These are phyloP conservation scores for Kentomonas sorsogonicus DNA, from an alignment of 208 protist species.

Conservation along the genomic window DNA sequence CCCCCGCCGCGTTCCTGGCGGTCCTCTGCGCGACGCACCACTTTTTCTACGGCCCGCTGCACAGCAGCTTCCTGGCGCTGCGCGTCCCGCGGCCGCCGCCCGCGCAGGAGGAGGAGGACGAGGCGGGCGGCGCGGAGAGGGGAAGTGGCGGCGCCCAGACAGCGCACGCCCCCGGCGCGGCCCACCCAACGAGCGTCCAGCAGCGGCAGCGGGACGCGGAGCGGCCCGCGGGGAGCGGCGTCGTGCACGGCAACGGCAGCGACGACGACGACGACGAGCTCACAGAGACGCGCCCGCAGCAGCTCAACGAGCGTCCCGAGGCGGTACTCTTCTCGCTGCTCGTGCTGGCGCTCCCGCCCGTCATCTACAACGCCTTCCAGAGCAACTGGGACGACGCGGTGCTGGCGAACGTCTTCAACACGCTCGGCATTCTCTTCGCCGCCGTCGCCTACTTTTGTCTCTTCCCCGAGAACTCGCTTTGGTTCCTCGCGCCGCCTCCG, in stretches of 20 bases:
- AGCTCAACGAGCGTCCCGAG: slow-evolving; percentile 57
- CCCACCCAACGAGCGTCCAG: neutral
- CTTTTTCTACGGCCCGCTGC: slow-evolving; percentile 66
- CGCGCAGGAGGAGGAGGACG: neutral
- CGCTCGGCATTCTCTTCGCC: slow-evolving; percentile 48
- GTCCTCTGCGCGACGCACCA: slow-evolving; percentile 55
- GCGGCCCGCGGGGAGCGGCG: neutral
- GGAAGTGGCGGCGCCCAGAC: slow-evolving; percentile 11
- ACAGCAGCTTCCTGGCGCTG: slow-evolving; percentile 69
- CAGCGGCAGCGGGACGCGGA: neutral
- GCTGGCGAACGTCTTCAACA: slow-evolving; percentile 55
- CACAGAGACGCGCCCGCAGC: too few species aligned
- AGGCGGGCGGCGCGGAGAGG: neutral
- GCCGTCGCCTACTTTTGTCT: slow-evolving; percentile 59
- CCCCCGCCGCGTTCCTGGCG: slow-evolving; percentile 53
- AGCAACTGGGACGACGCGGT: slow-evolving; percentile 55
- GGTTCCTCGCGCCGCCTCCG: slow-evolving; percentile 50
- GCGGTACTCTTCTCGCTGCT: slow-evolving; percentile 62
- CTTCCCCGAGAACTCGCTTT: slow-evolving; percentile 43
- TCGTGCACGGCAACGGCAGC: neutral
- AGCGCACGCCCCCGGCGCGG: neutral
- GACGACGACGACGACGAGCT: neutral
- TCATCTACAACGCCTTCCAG: slow-evolving; percentile 68
- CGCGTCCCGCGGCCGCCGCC: slow-evolving; percentile 5
- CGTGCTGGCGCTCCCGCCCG: slow-evolving; percentile 46